Evolutionary conservation across 2,329 filamentous ascomycete genomes (phyloP).

Genomic region (Fusarium sp.): DNA sequence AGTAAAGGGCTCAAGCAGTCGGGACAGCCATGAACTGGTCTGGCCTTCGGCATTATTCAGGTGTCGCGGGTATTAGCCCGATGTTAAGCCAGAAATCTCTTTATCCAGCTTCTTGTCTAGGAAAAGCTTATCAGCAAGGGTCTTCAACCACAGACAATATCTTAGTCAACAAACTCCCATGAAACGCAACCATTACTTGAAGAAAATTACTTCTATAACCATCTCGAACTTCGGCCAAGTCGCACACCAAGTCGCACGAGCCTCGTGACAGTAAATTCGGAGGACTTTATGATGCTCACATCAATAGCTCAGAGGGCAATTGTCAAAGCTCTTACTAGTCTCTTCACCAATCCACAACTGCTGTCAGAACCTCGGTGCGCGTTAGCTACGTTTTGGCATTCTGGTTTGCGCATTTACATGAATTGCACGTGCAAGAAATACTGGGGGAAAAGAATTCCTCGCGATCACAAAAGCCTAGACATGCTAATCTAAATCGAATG

Average conservation of each 20-base stretch:
- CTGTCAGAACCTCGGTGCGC: too few relatives aligned
- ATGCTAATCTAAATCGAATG: too few relatives aligned
- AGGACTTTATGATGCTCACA: background rate
- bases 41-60: background rate
- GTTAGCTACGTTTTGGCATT: too few relatives aligned
- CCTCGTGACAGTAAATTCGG: background rate
- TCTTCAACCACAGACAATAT: background rate
- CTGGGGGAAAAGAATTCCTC: too few relatives aligned
- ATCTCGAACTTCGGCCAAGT: background rate
- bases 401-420: too few relatives aligned
- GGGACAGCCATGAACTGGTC: background rate
- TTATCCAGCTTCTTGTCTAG: constrained; percentile 2
- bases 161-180: background rate
- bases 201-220: background rate
- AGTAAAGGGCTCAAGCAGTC: background rate
- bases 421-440: too few relatives aligned
- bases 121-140: background rate
- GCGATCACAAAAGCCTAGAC: too few relatives aligned
- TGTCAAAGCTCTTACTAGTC: too few relatives aligned
- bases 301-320: background rate
- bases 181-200: background rate
- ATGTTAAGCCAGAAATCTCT: background rate
- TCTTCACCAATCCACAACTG: too few relatives aligned
- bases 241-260: background rate
- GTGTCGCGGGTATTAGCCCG: background rate